Evolutionary conservation across 73 alveolate genomes (phyloP).

Genomic region (Breviolum minutum): DNA sequence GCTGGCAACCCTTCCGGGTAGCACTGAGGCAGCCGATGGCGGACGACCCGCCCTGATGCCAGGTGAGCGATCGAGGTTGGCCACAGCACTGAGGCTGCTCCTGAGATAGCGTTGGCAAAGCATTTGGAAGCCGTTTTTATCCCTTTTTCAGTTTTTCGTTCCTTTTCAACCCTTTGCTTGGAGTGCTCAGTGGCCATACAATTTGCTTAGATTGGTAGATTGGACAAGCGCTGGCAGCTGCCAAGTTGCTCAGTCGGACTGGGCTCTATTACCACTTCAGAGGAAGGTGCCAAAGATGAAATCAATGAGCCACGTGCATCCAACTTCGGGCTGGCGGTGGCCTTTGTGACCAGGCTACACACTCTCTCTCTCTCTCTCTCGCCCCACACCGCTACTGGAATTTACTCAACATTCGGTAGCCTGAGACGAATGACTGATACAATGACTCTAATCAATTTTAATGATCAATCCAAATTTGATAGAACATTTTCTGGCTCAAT

Average conservation of each 20-base stretch:
- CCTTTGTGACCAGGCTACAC: no score
- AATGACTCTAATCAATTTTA: not conserved
- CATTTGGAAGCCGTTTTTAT: not conserved
- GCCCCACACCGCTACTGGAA: not conserved
- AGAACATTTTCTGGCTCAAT: not conserved
- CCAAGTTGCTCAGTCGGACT: constrained; percentile 47
- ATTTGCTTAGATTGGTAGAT: not conserved
- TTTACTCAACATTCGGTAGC: not conserved
- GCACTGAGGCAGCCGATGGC: constrained; percentile 1
- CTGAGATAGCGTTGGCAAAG: not conserved
- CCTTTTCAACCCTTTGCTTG: no score
- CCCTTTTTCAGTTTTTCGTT: no score
- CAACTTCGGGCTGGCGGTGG: constrained; percentile 15
- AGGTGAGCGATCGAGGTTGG: constrained; percentile 29
- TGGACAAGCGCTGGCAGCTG: not conserved
- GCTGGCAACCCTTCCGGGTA: constrained; percentile 17
- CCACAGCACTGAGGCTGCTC: constrained; percentile 50
- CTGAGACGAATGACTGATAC: not conserved
- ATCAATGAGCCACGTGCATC: constrained; percentile 34
- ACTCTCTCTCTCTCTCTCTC: not conserved
- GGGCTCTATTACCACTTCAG: constrained; percentile 25
- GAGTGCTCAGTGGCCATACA: not conserved
- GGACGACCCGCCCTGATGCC: not conserved
- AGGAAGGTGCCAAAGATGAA: constrained; percentile 57
- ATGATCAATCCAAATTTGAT: not conserved